phyloP scores from a whole-genome alignment of 1,139 yeast genomes.

The Candida sp. region DNA sequence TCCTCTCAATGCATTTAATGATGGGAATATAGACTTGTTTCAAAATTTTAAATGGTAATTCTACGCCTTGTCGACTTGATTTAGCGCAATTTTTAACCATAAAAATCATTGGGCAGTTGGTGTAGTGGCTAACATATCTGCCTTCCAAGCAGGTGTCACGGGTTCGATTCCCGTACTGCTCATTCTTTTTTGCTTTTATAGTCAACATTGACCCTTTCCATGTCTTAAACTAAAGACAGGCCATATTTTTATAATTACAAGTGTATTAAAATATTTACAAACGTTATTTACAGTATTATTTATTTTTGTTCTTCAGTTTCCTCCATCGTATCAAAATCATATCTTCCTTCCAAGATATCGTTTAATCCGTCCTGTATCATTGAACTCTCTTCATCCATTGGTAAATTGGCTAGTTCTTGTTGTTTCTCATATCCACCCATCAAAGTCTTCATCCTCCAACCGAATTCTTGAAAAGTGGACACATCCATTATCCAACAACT shows the following conservation, averaged over 20 bases:
- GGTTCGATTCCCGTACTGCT: slow-evolving; percentile 84
- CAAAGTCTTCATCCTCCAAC: slow-evolving; percentile 59
- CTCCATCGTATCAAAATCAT: slow-evolving; percentile 17
- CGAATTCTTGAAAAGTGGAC: slow-evolving; percentile 65
- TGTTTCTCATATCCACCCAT: slow-evolving; percentile 72
- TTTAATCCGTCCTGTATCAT: slow-evolving; percentile 50
- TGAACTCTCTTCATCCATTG: slow-evolving; percentile 67
- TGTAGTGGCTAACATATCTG: slow-evolving; percentile 53
- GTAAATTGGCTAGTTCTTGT: slow-evolving; percentile 40
- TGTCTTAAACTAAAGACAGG: too few species aligned
- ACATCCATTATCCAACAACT: slow-evolving; percentile 80
- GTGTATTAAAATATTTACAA: too few species aligned
- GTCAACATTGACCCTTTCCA: too few species aligned
- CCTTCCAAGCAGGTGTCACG: slow-evolving; percentile 83
- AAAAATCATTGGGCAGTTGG: slow-evolving; percentile 38
- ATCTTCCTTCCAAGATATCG: slow-evolving; percentile 43
- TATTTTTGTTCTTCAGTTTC: background rate
- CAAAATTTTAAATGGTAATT: too few species aligned
- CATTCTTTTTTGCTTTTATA: slow-evolving; percentile 13
- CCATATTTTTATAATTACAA: too few species aligned
- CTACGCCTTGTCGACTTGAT: too few species aligned
- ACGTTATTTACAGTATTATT: background rate
- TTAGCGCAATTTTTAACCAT: too few species aligned
- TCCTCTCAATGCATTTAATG: too few species aligned
- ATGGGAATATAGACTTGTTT: too few species aligned